These are phyloP conservation scores for Lasiodiplodia citricola DNA, from an alignment of 2,329 filamentous ascomycete species.

Conservation along the genomic window DNA sequence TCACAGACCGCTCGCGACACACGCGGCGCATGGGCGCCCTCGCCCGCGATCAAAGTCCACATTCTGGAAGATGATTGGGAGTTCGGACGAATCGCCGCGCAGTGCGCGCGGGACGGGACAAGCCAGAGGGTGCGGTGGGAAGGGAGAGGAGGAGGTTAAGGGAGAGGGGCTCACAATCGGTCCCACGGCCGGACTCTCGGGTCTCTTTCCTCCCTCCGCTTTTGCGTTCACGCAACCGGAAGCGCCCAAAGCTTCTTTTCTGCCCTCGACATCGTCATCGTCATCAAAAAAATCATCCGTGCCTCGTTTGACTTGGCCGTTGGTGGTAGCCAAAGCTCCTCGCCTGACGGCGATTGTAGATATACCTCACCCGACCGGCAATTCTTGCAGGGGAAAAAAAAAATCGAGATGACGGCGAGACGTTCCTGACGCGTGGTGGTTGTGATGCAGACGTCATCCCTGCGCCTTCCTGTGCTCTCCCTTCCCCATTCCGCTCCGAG, in stretches of 20 bases:
- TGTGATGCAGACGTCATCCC: background rate
- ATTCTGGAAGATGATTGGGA: background rate
- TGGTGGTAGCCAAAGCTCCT: background rate
- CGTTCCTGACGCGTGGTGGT: background rate
- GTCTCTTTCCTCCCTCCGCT: background rate
- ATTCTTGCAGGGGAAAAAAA: background rate
- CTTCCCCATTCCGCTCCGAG: background rate
- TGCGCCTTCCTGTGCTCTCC: background rate
- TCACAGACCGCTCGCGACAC: background rate
- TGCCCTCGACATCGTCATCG: background rate
- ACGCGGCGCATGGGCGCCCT: background rate
- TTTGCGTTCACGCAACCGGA: background rate
- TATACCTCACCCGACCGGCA: background rate
- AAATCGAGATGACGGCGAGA: background rate
- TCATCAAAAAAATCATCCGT: slow-evolving; percentile 2
- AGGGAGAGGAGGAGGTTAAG: background rate
- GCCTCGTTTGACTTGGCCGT: background rate
- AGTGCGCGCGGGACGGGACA: background rate
- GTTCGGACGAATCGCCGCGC: background rate
- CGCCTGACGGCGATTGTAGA: background rate
- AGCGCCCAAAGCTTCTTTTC: slow-evolving; percentile 7
- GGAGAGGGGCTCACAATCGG: background rate
- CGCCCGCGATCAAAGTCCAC: slow-evolving; percentile 1
- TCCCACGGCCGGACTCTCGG: slow-evolving; percentile 14
- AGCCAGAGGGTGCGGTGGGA: background rate